Evolutionary conservation across 2,329 filamentous ascomycete species (phyloP).

Genomic region (Orbilia oligospora): DNA sequence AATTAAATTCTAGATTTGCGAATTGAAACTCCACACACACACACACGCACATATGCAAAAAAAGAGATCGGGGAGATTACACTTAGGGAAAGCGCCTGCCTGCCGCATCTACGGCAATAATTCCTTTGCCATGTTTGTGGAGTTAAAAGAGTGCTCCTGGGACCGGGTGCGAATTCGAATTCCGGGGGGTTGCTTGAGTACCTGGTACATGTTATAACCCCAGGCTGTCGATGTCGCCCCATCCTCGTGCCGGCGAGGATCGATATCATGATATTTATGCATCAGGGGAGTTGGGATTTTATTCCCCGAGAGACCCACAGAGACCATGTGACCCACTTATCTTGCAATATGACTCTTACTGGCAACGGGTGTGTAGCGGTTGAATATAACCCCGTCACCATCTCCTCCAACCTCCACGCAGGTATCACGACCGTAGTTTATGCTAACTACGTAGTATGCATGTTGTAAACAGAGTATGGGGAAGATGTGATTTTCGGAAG

Average conservation of each 20-base stretch:
- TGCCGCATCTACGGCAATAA: slow-evolving; percentile 9
- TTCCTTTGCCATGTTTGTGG: slow-evolving; percentile 10
- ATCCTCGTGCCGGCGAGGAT: slow-evolving; percentile 20
- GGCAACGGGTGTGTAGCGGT: background rate
- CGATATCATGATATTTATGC: slow-evolving; percentile 10
- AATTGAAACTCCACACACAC: slow-evolving; percentile 2
- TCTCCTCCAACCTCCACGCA: background rate
- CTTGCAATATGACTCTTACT: background rate
- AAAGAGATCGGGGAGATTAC: background rate
- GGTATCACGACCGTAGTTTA: background rate
- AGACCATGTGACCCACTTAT: background rate
- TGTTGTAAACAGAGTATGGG: background rate
- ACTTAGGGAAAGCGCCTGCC: slow-evolving; percentile 10
- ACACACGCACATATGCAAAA: background rate
- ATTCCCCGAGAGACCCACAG: slow-evolving; percentile 6
- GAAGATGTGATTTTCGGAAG: background rate
- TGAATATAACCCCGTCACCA: slow-evolving; percentile 3
- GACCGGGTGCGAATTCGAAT: no score
- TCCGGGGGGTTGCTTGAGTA: background rate
- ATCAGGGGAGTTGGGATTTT: background rate
- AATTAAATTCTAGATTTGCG: slow-evolving; percentile 7
- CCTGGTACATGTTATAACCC: slow-evolving; percentile 2
- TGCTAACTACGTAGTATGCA: background rate
- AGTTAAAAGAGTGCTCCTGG: background rate
- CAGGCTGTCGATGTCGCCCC: background rate